Base-by-base conservation (phyloP, 139 green algal species). In the Coelastrella sp. region DNA sequence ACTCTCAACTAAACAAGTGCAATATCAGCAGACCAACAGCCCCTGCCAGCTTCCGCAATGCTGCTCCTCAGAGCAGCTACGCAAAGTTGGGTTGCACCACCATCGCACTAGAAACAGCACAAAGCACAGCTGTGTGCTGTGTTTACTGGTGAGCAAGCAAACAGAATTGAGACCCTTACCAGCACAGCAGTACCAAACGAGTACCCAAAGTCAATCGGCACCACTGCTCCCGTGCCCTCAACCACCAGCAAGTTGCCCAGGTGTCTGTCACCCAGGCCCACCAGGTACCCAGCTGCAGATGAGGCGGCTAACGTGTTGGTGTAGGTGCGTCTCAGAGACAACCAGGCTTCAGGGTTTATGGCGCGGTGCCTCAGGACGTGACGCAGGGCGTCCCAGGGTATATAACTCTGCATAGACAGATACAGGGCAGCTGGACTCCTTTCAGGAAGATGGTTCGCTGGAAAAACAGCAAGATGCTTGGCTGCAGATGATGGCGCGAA, bases 151-250 rank as follows among this genome's bases (percentile, higher is more conserved):
- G 32, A 47, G 32, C 32, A 47, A 47, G 32, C 32, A 47, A 47
- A 47, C 32, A 47, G 32, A 47, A 47, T 0, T 47, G 32, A 47
- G 32, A 47, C 32, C 32, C 86, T 47, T 74, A 96, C 88, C 88
- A 94, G 78, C 1, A 94, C 94, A 22, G 79, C 96, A 0, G 96
- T 95, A 3, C 95, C 96, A 77, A 98, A 97, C 14, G 90, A 93
- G 90, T 97, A 97, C 32, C 96, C 96, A 93, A 98, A 98, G 90
- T 98, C 96, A 54, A 98, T 97, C 47, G 92, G 94, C 58, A 96
- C 90, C 5, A 96, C 74, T 2, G 57, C 68, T 3, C 94, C 94
- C 17, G 75, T 94, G 4, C 58, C 47, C 56, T 86, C 82, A 14
- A 97, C 90, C 74, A 98, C 16, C 78, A 98, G 91, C 56, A 97